phyloP scores from a whole-genome alignment of 345 rosid genomes.

The Leavenworthia alabamica region DNA sequence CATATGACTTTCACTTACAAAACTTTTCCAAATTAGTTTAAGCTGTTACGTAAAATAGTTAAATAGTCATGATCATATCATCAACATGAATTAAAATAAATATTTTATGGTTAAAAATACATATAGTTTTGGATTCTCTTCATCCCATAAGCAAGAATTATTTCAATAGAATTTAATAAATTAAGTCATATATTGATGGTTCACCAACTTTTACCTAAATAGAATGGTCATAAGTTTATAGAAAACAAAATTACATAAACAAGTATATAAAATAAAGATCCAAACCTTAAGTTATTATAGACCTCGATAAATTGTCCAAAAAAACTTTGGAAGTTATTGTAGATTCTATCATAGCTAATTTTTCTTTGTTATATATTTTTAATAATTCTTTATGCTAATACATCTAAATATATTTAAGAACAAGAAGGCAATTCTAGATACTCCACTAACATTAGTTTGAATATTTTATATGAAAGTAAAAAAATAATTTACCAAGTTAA shows the following conservation, averaged over 20 bases:
- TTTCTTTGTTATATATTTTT: background rate
- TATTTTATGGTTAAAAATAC: background rate
- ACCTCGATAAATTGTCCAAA: background rate
- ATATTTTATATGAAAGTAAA: background rate
- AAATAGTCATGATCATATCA: conserved; percentile 8
- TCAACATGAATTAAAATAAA: conserved; percentile 1
- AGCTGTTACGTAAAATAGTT: background rate
- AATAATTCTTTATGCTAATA: background rate
- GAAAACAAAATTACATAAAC: background rate
- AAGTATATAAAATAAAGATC: background rate
- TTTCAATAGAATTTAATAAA: conserved; percentile 7
- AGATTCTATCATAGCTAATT: background rate
- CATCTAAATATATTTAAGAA: background rate
- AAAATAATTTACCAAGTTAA: background rate
- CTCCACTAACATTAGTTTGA: background rate
- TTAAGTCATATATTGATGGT: conserved; percentile 19
- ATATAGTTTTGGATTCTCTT: conserved; percentile 4
- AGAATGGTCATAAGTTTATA: conserved; percentile 12
- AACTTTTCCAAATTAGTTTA: conserved; percentile 5
- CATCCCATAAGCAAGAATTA: background rate
- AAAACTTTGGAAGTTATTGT: background rate
- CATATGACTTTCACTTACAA: conserved; percentile 14
- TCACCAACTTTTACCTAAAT: conserved; percentile 20
- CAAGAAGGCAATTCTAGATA: background rate
- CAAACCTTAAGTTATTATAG: background rate